Percentiles rank a stretch among this genome's conserved stretches.
Evolutionary conservation across 2,329 filamentous ascomycete species (phyloP).

Genomic region (Fusarium lyarnte): DNA sequence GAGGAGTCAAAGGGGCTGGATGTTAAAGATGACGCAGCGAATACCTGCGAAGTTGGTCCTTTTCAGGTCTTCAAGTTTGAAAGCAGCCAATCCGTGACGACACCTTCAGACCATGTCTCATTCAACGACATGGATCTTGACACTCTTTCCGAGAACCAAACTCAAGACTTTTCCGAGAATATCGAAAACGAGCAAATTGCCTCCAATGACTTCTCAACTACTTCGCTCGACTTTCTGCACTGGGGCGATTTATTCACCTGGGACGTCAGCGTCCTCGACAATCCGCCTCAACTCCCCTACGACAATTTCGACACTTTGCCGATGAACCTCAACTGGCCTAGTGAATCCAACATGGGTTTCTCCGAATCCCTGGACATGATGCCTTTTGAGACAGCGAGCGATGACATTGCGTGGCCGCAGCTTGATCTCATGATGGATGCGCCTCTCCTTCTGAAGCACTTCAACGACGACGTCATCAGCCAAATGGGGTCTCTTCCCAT

Average conservation of each 20-base stretch:
- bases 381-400: background rate
- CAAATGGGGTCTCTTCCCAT: conserved; percentile 38
- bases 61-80: conserved; percentile 36
- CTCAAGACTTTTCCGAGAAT: conserved; percentile 4
- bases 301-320: conserved; percentile 13
- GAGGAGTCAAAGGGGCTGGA: conserved; percentile 27
- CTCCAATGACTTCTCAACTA: background rate
- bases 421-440: conserved; percentile 33
- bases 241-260: conserved; percentile 38
- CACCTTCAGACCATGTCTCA: conserved; percentile 15
- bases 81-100: background rate
- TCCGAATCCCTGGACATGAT: conserved; percentile 11
- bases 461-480: conserved; percentile 37
- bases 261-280: conserved; percentile 34
- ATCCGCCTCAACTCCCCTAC: conserved; percentile 13
- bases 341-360: conserved; percentile 4
- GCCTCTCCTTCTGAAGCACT: conserved; percentile 26
- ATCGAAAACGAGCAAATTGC: background rate
- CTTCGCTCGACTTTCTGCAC: conserved; percentile 23
- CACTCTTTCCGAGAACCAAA: conserved; percentile 5
- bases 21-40: background rate
- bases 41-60: conserved; percentile 13
- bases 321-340: conserved; percentile 18
- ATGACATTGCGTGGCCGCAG: conserved; percentile 25
- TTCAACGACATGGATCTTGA: conserved; percentile 20